Base-by-base conservation (phyloP, 2,329 filamentous ascomycete genomes). In the Botryosphaeria agaves region DNA sequence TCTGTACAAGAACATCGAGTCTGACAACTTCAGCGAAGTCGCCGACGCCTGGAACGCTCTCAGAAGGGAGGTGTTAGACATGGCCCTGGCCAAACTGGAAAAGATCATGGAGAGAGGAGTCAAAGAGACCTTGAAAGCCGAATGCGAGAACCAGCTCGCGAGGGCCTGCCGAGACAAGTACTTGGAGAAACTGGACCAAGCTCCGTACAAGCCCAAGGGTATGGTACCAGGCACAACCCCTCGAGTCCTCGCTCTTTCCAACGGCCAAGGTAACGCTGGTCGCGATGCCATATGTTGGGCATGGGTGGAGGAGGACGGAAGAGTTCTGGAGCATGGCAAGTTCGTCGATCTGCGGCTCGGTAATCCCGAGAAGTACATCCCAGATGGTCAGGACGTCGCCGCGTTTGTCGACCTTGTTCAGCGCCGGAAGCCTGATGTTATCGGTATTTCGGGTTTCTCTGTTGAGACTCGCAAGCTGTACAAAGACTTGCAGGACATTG, bases 11-110 rank as follows among this genome's bases (percentile, higher is more conserved):
- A 78, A 89, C 43, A 92, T 98, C 38, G 76, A 82, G 38, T 94
- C 85, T 1, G 89, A 98, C 52, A 93, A 92, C 54, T 89, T 83
- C 51, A 94, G 85, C 46, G 85, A 93, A 46, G 69, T 89, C 27
- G 89, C 89, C 3, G 87, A 95, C 54, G 79, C 83, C 7, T 98
- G 89, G 89, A 93, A 94, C 41, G 69, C 76, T 28, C 73, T 93
- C 44, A 77, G 89, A 20, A 74, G 76, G 40, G 84, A 91, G 45
- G 76, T 91, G 1, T 61, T 98, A 29, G 81, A 93, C 41, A 51
- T 76, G 32, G 84, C 85, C 0, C 72, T 93, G 35, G 61, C 67
- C 6, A 92, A 87, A 49, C 64, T 98, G 26, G 79, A 92, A 43
- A 74, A 68, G 42, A 62, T 91, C 39, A 85, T 95, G 43, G 72